A percentile compares a stretch with the other conserved stretches of the same genome.
phyloP scores from a whole-genome alignment of 805 yeast species.

The Yarrowia phangngaensis region DNA sequence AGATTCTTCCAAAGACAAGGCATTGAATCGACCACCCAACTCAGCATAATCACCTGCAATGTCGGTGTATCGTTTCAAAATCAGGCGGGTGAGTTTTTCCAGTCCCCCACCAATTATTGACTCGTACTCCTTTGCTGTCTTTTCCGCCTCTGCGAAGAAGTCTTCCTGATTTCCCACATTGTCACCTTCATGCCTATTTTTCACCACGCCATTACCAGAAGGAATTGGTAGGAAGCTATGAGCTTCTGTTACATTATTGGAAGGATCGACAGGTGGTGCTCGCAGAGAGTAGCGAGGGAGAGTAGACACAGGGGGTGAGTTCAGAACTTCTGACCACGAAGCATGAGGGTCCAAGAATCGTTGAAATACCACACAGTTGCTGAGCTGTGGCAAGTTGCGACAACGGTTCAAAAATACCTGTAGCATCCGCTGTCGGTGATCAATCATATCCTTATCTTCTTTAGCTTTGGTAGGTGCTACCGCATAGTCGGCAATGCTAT shows the following conservation, averaged over 20 bases:
- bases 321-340: slow-evolving; percentile 73
- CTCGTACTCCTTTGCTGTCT: slow-evolving; percentile 47
- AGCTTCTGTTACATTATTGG: slow-evolving; percentile 49
- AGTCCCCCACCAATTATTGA: slow-evolving; percentile 46
- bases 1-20: slow-evolving; percentile 51
- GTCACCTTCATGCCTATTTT: slow-evolving; percentile 35
- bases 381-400: slow-evolving; percentile 51
- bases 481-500: slow-evolving; percentile 52
- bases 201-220: slow-evolving; percentile 42
- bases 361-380: slow-evolving; percentile 58
- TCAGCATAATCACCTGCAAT: slow-evolving; percentile 66
- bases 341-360: slow-evolving; percentile 83
- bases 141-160: slow-evolving; percentile 45
- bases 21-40: slow-evolving; percentile 67
- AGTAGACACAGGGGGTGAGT: slow-evolving; percentile 51
- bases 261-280: slow-evolving; percentile 61
- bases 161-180: slow-evolving; percentile 40
- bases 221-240: slow-evolving; percentile 65
- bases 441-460: slow-evolving; percentile 47
- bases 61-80: slow-evolving; percentile 54
- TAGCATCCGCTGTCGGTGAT: slow-evolving; percentile 70
- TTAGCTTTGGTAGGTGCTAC: slow-evolving; percentile 46
- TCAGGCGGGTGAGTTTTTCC: slow-evolving; percentile 55
- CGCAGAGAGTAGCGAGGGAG: slow-evolving; percentile 53
- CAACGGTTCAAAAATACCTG: slow-evolving; percentile 78